These are phyloP conservation scores for Diphasiastrum complanatum DNA, from an alignment of 83 land plant species.

Conservation along the genomic window DNA sequence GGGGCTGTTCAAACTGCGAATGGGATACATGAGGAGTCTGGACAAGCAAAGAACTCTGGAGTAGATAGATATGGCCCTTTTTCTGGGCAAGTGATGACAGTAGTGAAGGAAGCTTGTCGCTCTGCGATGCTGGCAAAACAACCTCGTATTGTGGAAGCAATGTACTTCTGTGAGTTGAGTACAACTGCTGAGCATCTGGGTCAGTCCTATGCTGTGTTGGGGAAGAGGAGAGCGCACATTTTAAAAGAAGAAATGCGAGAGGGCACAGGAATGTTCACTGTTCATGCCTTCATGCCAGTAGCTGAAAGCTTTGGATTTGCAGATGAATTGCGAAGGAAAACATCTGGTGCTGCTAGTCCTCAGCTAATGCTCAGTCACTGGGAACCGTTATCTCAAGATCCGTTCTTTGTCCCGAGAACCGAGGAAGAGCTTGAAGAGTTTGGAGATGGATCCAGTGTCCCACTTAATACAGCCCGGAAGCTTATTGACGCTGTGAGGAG, in stretches of 20 bases:
- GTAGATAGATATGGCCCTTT: slow-evolving; percentile 60
- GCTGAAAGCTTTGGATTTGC: slow-evolving; percentile 88
- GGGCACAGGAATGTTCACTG: slow-evolving; percentile 75
- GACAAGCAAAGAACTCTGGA: too few relatives aligned
- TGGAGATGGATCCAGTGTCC: slow-evolving; percentile 92
- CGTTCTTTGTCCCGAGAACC: slow-evolving; percentile 90
- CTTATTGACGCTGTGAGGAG: slow-evolving; percentile 83
- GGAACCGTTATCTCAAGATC: slow-evolving; percentile 72
- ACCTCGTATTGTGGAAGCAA: slow-evolving; percentile 85
- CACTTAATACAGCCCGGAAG: slow-evolving; percentile 71
- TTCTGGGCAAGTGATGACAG: slow-evolving; percentile 76
- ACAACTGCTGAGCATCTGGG: slow-evolving; percentile 73
- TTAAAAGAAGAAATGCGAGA: slow-evolving; percentile 89
- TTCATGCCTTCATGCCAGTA: slow-evolving; percentile 95
- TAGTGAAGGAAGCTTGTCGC: slow-evolving; percentile 83
- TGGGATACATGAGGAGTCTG: slow-evolving; percentile 8
- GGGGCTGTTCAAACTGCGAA: slow-evolving; percentile 16
- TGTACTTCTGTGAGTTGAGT: slow-evolving; percentile 84
- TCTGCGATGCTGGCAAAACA: slow-evolving; percentile 65
- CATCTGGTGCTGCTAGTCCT: slow-evolving; percentile 80
- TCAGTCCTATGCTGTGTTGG: slow-evolving; percentile 70
- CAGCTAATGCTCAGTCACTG: slow-evolving; percentile 84
- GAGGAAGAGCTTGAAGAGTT: slow-evolving; percentile 92
- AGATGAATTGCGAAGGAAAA: slow-evolving; percentile 75
- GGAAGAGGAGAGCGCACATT: slow-evolving; percentile 62